Evolutionary conservation across 2,329 filamentous ascomycete genomes (phyloP).

Genomic region (Pestalotiopsis sp.): DNA sequence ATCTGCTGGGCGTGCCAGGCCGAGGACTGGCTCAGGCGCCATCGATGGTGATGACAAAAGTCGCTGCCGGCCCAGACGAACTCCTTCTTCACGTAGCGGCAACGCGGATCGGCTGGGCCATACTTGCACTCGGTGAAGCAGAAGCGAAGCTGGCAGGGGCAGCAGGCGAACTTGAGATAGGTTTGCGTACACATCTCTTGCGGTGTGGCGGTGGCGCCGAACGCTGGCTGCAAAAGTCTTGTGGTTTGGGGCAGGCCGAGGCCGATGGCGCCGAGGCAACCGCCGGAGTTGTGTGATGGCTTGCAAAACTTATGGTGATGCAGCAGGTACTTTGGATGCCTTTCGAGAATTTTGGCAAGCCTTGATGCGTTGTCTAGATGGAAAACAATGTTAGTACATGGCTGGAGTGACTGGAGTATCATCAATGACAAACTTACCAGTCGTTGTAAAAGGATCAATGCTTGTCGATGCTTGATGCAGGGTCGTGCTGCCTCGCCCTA

Average conservation of each 20-base stretch:
- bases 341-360: background rate
- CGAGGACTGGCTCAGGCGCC: constrained; percentile 4
- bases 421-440: background rate
- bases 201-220: background rate
- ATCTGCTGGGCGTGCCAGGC: constrained; percentile 11
- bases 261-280: background rate
- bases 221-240: background rate
- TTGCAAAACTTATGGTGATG: background rate
- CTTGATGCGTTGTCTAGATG: background rate
- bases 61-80: constrained; percentile 21
- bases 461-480: background rate
- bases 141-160: constrained; percentile 26
- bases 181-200: constrained; percentile 24
- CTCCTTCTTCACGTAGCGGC: constrained; percentile 18
- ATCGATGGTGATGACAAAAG: constrained; percentile 21
- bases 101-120: constrained; percentile 21
- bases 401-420: background rate
- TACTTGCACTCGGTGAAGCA: constrained; percentile 22
- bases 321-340: background rate
- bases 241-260: background rate
- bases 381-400: background rate
- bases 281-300: background rate
- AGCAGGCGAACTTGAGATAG: constrained; percentile 22
- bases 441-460: background rate
- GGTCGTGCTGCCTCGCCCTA: background rate